Base-by-base conservation (phyloP, 371 early-diverging fungal genomes). In the Rhizopus stolonifer region DNA sequence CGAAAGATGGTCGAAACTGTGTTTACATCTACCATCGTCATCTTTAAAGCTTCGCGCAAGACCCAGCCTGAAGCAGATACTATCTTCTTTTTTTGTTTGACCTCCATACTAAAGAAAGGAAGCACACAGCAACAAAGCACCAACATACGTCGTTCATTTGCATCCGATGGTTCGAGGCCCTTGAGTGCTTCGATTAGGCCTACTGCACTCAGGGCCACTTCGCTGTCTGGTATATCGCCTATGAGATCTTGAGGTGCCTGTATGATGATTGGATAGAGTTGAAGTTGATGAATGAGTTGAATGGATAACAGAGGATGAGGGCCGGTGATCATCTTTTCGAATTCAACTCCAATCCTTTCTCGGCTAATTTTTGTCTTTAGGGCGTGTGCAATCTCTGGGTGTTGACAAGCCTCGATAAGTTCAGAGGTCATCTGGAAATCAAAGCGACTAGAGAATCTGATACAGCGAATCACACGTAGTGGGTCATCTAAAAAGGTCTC, bases 401-500 rank as follows among this genome's bases (percentile, higher is more conserved):
- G 65, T 22, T 79, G 53, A 2, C 86, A 82, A 8, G 95, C 90
- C 5, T 75, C 65, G 3, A 65, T 60, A 8, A 96, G 84, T 23
- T 87, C 88, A 10, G 79, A 74, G 6, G 82, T 88, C 34, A 99
- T 81, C 17, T 67, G 53, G 67, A 94, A 99, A 10, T 74, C 72
- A 57, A 98, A 96, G 39, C 98, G 81, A 40, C 89, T 83, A 6
- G 99, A 92, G 69, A 99, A 99, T 24, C 99, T 83, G 40, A 99
- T 85, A 18, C 94, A 92, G 4, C 99, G 88, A 52, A 99, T 74
- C 1, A 99, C 91, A 14, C 99, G 89, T 22, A 99, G 70, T 3
- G 99, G 99, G 65, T 99, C 99, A 65, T 99, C 99, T 46, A 79
- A 66, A 63, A 99, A 96, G 0, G 99, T 99, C 56, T 88, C 88